Evolutionary conservation across 495 filamentous ascomycete species (phyloP), one percentile per base, ranked within the genome.

Genomic region (Evansstolkia leycettana): DNA sequence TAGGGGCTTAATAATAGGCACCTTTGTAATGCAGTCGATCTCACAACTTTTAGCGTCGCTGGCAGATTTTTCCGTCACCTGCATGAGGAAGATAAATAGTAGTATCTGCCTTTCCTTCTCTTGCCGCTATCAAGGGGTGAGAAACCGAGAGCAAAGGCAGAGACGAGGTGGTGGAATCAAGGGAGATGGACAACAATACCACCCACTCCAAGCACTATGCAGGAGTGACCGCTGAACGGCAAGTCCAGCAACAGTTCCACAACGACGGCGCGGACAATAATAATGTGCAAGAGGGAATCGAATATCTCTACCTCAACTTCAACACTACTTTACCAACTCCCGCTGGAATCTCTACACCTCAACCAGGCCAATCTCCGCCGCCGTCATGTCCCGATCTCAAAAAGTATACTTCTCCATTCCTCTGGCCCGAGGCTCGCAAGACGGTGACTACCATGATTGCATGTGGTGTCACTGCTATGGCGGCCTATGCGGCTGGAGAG

Each of bases 401-500:
- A 12, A 58, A 68, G 37, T 89, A 76, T 34, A 67, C 59, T 1
- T 76, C 80, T 17, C 88, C 87, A 0, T 80, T 84, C 47, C 65
- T 69, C 11, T 94, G 87, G 87, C 72, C 80, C 0, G 41, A 52
- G 44, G 60, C 57, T 17, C 73, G 76, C 29, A 94, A 94, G 47
- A 68, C 62, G 8, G 52, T 83, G 51, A 78, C 81, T 48, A 75
- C 85, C n/a, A 70, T 62, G 51, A 67, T 94, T 23, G 80, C 81
- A 1, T 89, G 81, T 51, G 50, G 70, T 14, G 81, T 82, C 1
- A 93, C 87, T 0, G 70, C 72, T 6, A 55, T 89, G 40, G 84
- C 85, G 0, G 86, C 83, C 18, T 92, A 87, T 51, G 75, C 80
- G 0, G 82, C 86, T 0, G 86, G 88, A 10, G 74, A 87, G 9